phyloP scores from a whole-genome alignment of 1,139 yeast species.

The Hyphopichia fennica region DNA sequence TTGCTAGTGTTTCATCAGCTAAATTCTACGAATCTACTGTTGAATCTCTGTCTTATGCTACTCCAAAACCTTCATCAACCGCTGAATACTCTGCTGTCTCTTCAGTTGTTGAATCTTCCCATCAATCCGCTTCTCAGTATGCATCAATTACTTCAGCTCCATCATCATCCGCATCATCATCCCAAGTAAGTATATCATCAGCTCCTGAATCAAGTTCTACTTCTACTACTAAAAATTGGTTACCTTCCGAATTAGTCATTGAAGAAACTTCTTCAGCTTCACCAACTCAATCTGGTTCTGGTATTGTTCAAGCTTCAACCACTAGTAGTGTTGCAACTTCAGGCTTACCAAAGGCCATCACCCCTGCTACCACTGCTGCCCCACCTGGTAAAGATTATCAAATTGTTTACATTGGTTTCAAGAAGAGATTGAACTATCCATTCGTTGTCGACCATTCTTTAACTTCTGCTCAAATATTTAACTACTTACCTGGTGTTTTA shows the following conservation, averaged over 20 bases:
- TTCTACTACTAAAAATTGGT: conserved; percentile 38
- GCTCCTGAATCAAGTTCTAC: conserved; percentile 11
- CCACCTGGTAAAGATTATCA: conserved; percentile 51
- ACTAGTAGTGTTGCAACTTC: conserved; percentile 38
- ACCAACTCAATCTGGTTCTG: conserved; percentile 28
- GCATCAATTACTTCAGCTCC: neutral
- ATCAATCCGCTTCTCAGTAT: neutral
- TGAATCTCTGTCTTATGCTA: neutral
- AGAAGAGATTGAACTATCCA: conserved; percentile 64
- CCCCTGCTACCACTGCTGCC: conserved; percentile 45
- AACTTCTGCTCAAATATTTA: conserved; percentile 75
- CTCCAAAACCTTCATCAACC: neutral
- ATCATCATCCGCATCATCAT: neutral
- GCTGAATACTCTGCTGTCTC: neutral
- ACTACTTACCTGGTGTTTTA: conserved; percentile 62
- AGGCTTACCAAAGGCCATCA: conserved; percentile 68
- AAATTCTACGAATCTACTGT: neutral
- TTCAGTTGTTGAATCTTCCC: neutral
- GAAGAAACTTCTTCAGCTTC: conserved; percentile 30
- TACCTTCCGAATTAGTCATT: conserved; percentile 46
- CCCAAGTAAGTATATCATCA: neutral
- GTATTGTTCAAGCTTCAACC: conserved; percentile 33
- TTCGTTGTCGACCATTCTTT: conserved; percentile 66
- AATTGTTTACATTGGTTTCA: conserved; percentile 70
- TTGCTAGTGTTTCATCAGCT: neutral